phyloP scores from a whole-genome alignment of 345 rosid genomes.

The Brassica cretica region DNA sequence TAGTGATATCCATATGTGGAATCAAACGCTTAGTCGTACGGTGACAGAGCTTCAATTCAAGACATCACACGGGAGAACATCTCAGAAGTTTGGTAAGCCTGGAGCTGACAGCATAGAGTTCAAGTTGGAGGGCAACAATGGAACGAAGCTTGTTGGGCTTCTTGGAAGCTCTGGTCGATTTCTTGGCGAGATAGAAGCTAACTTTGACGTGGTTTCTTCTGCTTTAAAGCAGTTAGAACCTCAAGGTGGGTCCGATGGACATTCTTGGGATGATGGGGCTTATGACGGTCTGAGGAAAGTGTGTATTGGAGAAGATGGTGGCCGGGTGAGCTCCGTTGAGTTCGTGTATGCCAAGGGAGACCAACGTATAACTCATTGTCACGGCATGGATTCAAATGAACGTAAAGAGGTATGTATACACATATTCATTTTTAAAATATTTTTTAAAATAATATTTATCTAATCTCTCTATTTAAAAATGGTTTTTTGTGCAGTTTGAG shows the following conservation, averaged over 20 bases:
- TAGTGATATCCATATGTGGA: background rate
- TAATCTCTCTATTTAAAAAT: too few species aligned
- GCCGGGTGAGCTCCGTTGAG: background rate
- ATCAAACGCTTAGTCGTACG: background rate
- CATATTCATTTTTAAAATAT: background rate
- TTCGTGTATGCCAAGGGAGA: background rate
- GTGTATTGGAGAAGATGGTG: background rate
- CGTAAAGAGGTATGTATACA: background rate
- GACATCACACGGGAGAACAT: background rate
- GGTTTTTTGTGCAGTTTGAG: background rate
- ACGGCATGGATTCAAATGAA: background rate
- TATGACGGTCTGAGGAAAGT: background rate
- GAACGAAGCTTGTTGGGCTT: background rate
- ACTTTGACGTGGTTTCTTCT: background rate
- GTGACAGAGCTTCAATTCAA: background rate
- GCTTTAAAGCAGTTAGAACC: background rate
- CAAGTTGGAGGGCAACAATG: background rate
- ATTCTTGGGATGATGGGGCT: background rate
- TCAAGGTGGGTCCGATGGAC: background rate
- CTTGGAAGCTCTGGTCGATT: background rate
- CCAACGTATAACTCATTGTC: background rate
- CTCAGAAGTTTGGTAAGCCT: background rate
- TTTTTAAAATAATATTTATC: too few species aligned
- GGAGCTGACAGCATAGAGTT: background rate
- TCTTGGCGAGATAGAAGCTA: background rate